Conservation (phyloP, 2,329 filamentous ascomycete species). For the Xylariaceae sp. region DNA sequence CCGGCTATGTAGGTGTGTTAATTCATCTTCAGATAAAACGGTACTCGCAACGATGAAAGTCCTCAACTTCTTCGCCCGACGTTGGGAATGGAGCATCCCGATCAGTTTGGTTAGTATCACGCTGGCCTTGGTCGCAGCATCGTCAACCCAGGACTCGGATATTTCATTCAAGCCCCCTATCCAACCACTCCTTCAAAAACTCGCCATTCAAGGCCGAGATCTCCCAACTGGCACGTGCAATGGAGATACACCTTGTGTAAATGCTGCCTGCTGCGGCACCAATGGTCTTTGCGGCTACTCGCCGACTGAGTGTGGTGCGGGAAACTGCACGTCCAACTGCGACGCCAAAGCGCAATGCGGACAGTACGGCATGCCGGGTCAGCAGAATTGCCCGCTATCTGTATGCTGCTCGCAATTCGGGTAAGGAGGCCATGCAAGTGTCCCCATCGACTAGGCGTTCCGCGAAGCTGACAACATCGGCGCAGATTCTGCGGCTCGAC, state of each 20-base stretch:
- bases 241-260: conserved; percentile 9
- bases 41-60: no score
- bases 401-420: conserved; percentile 41
- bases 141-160: no score
- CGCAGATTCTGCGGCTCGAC: not conserved
- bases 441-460: not conserved
- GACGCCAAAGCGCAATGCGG: conserved; percentile 7
- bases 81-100: no score
- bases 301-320: not conserved
- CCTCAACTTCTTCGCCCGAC: no score
- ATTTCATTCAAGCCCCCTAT: no score
- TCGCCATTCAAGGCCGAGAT: no score
- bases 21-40: no score
- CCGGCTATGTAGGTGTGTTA: no score
- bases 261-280: not conserved
- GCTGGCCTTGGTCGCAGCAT: no score
- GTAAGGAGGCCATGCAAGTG: conserved; percentile 4
- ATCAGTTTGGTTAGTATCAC: no score
- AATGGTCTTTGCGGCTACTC: not conserved
- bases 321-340: conserved; percentile 3
- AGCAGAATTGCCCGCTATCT: conserved; percentile 38
- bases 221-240: no score
- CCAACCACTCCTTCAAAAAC: no score
- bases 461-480: not conserved
- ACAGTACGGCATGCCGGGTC: conserved; percentile 30